Conservation (phyloP, 1,284 basidiomycete species). For the Mrakiaceae sp. region DNA sequence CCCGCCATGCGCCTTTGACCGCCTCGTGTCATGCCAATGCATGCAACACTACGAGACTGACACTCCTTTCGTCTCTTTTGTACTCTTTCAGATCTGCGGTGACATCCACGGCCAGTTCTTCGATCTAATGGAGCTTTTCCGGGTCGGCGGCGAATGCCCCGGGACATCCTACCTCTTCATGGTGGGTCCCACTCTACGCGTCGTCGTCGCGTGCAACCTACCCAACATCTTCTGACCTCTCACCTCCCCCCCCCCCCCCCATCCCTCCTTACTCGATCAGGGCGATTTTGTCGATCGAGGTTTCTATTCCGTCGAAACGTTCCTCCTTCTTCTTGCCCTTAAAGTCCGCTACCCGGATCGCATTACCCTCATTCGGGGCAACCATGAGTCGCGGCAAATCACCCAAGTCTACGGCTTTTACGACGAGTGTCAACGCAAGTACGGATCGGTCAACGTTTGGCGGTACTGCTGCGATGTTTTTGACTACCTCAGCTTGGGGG, state of each 20-base stretch:
- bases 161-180: constrained; percentile 98
- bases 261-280: background rate
- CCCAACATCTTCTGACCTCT: background rate
- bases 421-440: constrained; percentile 95
- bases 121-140: constrained; percentile 94
- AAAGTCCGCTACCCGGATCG: constrained; percentile 97
- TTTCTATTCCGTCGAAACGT: constrained; percentile 95
- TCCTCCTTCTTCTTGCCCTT: constrained; percentile 82
- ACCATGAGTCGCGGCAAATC: constrained; percentile 98
- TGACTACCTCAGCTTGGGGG: constrained; percentile 87
- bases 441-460: constrained; percentile 93
- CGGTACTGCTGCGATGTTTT: constrained; percentile 97
- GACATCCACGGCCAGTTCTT: constrained; percentile 99
- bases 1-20: too few species aligned
- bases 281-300: constrained; percentile 95
- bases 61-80: background rate
- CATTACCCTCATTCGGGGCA: constrained; percentile 92
- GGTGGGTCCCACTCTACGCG: constrained; percentile 44
- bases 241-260: constrained; percentile 3
- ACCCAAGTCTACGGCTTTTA: constrained; percentile 99
- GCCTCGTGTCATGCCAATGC: too few species aligned
- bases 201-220: background rate
- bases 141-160: constrained; percentile 87
- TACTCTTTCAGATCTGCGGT: constrained; percentile 67
- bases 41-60: too few species aligned